These are phyloP conservation scores for Paraleonurus japonicus DNA, from an alignment of 257 asterid species.

Conservation along the genomic window DNA sequence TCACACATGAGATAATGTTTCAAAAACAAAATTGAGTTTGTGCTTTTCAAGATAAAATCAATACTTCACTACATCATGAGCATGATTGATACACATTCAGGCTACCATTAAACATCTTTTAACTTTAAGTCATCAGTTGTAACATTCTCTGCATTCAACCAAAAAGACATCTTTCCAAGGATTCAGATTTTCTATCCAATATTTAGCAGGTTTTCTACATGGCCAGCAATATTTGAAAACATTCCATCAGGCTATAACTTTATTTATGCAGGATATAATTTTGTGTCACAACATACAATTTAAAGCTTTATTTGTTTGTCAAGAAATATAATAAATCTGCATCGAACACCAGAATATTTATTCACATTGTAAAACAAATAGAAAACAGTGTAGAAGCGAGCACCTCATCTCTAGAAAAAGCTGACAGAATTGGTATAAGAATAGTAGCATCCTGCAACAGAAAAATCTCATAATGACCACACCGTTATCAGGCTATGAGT, in stretches of 20 bases:
- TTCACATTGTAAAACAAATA: conserved; percentile 2
- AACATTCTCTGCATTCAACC: not conserved
- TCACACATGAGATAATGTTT: conserved; percentile 3
- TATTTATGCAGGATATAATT: not conserved
- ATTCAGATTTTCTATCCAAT: conserved; percentile 5
- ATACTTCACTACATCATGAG: not conserved
- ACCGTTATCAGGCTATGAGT: conserved; percentile 13
- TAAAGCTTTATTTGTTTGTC: not conserved
- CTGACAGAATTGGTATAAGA: conserved; percentile 86
- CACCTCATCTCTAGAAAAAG: conserved; percentile 94
- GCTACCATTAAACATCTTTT: not conserved
- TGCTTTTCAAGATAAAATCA: not conserved
- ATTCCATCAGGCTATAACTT: conserved; percentile 3
- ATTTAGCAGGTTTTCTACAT: not conserved
- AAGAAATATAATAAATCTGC: not conserved
- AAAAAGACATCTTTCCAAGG: not conserved
- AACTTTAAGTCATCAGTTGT: not conserved
- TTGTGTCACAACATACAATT: conserved; percentile 6
- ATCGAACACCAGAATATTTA: conserved; percentile 8
- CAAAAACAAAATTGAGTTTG: not conserved
- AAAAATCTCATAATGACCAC: conserved; percentile 28
- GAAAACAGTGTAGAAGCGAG: conserved; percentile 15
- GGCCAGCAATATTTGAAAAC: not conserved
- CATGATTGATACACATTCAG: not conserved
- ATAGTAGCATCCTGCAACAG: conserved; percentile 86